Evolutionary conservation across 2,329 filamentous ascomycete species (phyloP), one percentile per base, ranked within the genome.

Genomic region (Fusarium newnesense): DNA sequence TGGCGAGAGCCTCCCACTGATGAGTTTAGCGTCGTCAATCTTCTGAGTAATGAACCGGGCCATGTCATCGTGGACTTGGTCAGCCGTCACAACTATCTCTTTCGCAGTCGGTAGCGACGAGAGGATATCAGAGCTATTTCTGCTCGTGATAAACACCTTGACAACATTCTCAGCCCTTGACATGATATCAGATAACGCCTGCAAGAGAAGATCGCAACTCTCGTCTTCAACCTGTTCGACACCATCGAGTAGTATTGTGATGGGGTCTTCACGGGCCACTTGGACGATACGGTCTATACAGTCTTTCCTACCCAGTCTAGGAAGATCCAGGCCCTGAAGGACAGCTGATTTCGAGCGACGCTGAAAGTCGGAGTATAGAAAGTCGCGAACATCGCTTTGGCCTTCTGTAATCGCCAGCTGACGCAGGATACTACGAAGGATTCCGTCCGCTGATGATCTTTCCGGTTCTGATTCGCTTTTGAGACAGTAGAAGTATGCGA

Each of bases 281-380:
- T 70, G 65, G 24, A 70, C 13, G 12, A 70, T 65, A 2, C 64
- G 65, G 13, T 61, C 50, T 9, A 61, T 40, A 11, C 68, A 70
- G 11, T 61, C 65, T 7, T 26, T 42, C 16, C 36, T 66, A 15
- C 16, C 44, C 5, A 62, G 19, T 16, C 11, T 49, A 0, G 37
- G 7, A 21, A 70, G 37, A 4, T 54, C 28, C 0, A 58, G 12
- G 39, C 50, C 50, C 26, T n/a, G 50, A 5, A 57, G 46, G 9
- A 16, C 30, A 32, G 68, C 50, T 8, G 52, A 47, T 24, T n/a
- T 59, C 5, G 56, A 65, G 3, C 56, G 65, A 4, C 56, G 65
- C 34, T 59, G 50, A 30, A 59, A 70, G 9, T 61, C 50, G 2
- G 50, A 54, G 15, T 58, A 59, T 5, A 70, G 19, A 15, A 69